Conservation (phyloP, 208 protist species). For the Crithidia mellificae region DNA sequence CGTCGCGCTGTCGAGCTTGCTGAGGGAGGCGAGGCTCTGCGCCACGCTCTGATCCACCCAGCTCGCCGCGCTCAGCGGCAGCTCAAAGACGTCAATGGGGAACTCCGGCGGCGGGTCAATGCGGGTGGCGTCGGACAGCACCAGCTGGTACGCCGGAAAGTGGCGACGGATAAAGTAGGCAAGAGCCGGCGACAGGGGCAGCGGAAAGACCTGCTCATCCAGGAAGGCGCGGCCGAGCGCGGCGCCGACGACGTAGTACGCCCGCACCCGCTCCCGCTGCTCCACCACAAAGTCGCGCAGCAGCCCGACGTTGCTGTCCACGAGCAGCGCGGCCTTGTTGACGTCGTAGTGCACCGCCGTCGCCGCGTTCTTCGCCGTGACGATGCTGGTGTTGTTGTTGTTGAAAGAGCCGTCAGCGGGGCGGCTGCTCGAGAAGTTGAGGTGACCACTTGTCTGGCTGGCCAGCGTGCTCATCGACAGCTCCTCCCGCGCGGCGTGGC, state of each 20-base stretch:
- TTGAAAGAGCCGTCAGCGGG: slow-evolving; percentile 2
- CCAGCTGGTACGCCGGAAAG: slow-evolving; percentile 40
- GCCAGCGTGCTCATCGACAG: background rate
- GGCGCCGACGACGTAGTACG: slow-evolving; percentile 75
- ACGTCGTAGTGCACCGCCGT: slow-evolving; percentile 14
- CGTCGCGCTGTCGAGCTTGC: slow-evolving; percentile 36
- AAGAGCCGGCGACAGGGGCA: slow-evolving; percentile 68
- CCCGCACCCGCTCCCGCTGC: slow-evolving; percentile 43
- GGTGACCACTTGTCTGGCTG: background rate
- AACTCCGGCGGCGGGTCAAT: slow-evolving; percentile 35
- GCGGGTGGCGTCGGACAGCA: slow-evolving; percentile 27
- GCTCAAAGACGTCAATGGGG: slow-evolving; percentile 69
- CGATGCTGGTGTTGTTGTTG: slow-evolving; percentile 11
- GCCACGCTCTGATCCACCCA: slow-evolving; percentile 65
- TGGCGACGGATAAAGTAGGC: slow-evolving; percentile 64
- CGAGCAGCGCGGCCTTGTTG: slow-evolving; percentile 18
- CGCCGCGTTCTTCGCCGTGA: background rate
- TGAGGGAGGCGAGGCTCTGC: slow-evolving; percentile 48
- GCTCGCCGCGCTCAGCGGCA: slow-evolving; percentile 51
- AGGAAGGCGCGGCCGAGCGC: slow-evolving; percentile 80
- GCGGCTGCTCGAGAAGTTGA: slow-evolving; percentile 1
- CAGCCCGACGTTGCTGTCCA: slow-evolving; percentile 27
- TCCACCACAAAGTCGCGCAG: slow-evolving; percentile 53
- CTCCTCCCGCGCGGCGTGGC: slow-evolving; percentile 13
- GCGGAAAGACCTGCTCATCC: slow-evolving; percentile 76